These are phyloP conservation scores for Parathielavia appendiculata DNA, from an alignment of 495 filamentous ascomycete species.

Conservation along the genomic window DNA sequence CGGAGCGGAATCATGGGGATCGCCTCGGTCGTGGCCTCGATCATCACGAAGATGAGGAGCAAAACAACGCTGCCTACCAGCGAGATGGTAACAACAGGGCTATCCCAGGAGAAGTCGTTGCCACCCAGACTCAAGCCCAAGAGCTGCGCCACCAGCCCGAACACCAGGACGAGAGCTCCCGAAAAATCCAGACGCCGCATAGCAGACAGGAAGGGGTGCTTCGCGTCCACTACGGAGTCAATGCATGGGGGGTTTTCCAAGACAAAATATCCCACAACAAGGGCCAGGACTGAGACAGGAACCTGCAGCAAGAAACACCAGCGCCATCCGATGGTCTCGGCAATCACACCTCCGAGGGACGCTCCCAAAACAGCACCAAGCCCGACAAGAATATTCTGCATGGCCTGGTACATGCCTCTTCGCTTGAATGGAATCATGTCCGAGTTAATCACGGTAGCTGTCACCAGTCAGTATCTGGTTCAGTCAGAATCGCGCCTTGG, in stretches of 20 bases:
- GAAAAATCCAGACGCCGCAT: slow-evolving; percentile 54
- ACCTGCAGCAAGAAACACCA: slow-evolving; percentile 48
- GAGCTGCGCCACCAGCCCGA: slow-evolving; percentile 53
- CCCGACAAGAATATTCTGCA: slow-evolving; percentile 57
- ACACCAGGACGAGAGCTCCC: slow-evolving; percentile 50
- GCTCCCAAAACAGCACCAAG: slow-evolving; percentile 49
- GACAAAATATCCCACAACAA: slow-evolving; percentile 51
- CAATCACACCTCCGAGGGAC: slow-evolving; percentile 46
- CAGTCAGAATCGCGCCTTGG: background rate
- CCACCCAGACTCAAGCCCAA: slow-evolving; percentile 56
- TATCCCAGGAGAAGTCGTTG: slow-evolving; percentile 56
- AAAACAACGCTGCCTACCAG: slow-evolving; percentile 49
- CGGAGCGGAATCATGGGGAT: slow-evolving; percentile 58
- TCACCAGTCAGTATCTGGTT: slow-evolving; percentile 11
- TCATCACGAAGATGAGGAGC: slow-evolving; percentile 46
- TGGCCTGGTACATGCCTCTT: slow-evolving; percentile 60
- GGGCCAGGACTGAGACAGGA: slow-evolving; percentile 51
- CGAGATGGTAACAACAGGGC: slow-evolving; percentile 46
- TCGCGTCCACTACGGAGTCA: slow-evolving; percentile 13
- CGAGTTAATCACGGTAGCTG: slow-evolving; percentile 61
- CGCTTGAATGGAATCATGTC: slow-evolving; percentile 60
- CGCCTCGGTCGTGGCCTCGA: slow-evolving; percentile 55
- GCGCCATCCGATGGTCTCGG: slow-evolving; percentile 47
- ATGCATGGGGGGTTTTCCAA: slow-evolving; percentile 39
- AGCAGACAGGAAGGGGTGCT: slow-evolving; percentile 33